These are phyloP conservation scores for Elsinoe australis DNA, from an alignment of 2,329 filamentous ascomycete genomes.

Conservation along the genomic window DNA sequence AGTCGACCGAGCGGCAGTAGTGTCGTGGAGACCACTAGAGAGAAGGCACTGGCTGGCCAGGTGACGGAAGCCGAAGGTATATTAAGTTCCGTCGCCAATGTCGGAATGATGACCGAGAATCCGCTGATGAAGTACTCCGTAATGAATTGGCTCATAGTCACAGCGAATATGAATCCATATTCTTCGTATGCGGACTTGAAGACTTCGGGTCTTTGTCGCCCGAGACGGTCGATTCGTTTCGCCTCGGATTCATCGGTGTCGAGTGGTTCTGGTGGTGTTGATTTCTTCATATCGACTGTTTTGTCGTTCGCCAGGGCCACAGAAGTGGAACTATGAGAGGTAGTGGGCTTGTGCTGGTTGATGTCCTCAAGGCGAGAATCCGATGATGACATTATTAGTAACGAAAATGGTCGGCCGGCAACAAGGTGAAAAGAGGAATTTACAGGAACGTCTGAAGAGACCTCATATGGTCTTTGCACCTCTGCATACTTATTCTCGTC, in stretches of 20 bases:
- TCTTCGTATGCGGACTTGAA: slow-evolving; percentile 25
- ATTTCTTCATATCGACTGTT: neutral
- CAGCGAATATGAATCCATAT: slow-evolving; percentile 31
- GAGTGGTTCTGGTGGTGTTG: neutral
- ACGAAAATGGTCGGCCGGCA: neutral
- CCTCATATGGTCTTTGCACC: neutral
- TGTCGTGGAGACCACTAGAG: slow-evolving; percentile 29
- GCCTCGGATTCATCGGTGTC: slow-evolving; percentile 10
- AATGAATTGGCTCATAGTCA: slow-evolving; percentile 32
- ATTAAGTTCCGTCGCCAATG: slow-evolving; percentile 21
- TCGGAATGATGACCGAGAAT: slow-evolving; percentile 31
- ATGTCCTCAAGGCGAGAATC: neutral
- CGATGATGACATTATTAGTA: neutral
- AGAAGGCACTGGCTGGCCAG: slow-evolving; percentile 32
- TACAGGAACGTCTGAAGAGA: neutral
- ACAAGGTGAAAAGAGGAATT: neutral
- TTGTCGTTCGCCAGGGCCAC: neutral
- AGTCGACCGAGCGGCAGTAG: slow-evolving; percentile 30
- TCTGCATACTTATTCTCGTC: slow-evolving; percentile 10
- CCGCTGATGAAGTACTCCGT: slow-evolving; percentile 34
- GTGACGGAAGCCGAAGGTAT: slow-evolving; percentile 22
- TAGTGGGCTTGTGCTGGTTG: too few species aligned
- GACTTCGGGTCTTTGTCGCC: slow-evolving; percentile 15
- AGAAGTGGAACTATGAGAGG: too few species aligned
- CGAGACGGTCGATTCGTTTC: slow-evolving; percentile 11